Evolutionary conservation across 2,329 filamentous ascomycete species (phyloP).

Genomic region (Ceratocystiopsis minuta): DNA sequence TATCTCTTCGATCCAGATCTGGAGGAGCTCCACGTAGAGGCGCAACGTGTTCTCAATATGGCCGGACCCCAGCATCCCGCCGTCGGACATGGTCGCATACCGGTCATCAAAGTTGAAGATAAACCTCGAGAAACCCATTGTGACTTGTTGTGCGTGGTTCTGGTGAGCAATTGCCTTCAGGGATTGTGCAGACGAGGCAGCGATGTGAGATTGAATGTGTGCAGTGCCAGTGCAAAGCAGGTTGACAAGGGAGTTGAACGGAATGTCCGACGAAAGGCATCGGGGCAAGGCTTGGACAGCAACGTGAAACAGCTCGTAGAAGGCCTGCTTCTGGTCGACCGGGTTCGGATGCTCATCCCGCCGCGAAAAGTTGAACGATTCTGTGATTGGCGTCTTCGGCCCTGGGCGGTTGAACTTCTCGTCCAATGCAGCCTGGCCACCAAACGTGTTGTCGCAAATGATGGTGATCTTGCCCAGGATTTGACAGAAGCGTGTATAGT

Average conservation of each 20-base stretch:
- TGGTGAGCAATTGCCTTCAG: slow-evolving; percentile 90
- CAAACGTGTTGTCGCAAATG: slow-evolving; percentile 92
- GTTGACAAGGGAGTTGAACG: slow-evolving; percentile 86
- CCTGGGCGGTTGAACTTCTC: slow-evolving; percentile 81
- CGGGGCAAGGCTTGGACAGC: slow-evolving; percentile 87
- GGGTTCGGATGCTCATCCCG: slow-evolving; percentile 59
- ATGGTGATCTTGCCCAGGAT: slow-evolving; percentile 92
- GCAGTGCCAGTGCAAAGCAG: slow-evolving; percentile 90
- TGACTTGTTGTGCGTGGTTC: slow-evolving; percentile 84
- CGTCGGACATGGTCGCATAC: slow-evolving; percentile 95
- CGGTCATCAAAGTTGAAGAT: slow-evolving; percentile 98
- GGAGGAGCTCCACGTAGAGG: slow-evolving; percentile 80
- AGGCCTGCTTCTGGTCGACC: slow-evolving; percentile 75
- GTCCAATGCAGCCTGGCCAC: slow-evolving; percentile 83
- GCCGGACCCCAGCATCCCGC: slow-evolving; percentile 80
- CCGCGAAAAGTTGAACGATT: slow-evolving; percentile 79
- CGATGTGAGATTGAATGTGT: slow-evolving; percentile 84
- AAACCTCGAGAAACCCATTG: slow-evolving; percentile 88
- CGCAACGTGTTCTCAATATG: slow-evolving; percentile 90
- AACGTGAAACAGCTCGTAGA: slow-evolving; percentile 89
- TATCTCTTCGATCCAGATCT: slow-evolving; percentile 97
- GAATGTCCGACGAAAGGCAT: slow-evolving; percentile 80
- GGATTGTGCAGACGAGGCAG: slow-evolving; percentile 77
- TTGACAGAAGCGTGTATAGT: slow-evolving; percentile 82
- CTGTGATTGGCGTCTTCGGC: slow-evolving; percentile 86